Percentiles rank a stretch among this genome's conserved stretches.
Evolutionary conservation across 805 yeast species (phyloP).

Genomic region (Candida methanosorbosa): DNA sequence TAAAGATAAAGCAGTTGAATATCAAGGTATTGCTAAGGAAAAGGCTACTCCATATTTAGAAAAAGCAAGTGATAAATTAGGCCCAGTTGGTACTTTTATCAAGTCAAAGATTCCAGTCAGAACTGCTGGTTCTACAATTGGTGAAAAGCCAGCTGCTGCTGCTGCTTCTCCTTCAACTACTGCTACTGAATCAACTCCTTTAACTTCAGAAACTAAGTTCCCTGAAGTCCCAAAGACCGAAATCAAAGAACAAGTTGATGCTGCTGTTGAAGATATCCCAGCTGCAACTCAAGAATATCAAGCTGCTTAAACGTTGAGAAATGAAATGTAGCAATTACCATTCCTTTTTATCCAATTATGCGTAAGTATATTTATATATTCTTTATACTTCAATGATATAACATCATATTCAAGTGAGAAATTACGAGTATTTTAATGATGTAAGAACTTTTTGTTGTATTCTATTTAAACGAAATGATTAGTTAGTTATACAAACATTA

Average conservation of each 20-base stretch:
- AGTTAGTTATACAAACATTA: too few relatives aligned
- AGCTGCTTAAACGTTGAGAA: too few relatives aligned
- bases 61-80: slow-evolving; percentile 47
- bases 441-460: too few relatives aligned
- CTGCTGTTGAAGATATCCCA: too few relatives aligned
- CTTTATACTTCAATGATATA: too few relatives aligned
- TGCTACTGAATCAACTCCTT: not conserved
- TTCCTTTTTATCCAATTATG: too few relatives aligned
- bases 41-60: slow-evolving; percentile 50
- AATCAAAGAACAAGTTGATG: not conserved
- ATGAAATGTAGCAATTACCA: too few relatives aligned
- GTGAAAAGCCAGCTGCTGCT: slow-evolving; percentile 12
- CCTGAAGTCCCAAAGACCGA: slow-evolving; percentile 1
- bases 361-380: too few relatives aligned
- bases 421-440: too few relatives aligned
- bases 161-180: slow-evolving; percentile 4
- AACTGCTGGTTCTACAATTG: slow-evolving; percentile 68
- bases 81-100: slow-evolving; percentile 58
- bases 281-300: too few relatives aligned
- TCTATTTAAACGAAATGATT: too few relatives aligned
- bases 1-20: slow-evolving; percentile 41
- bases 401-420: too few relatives aligned
- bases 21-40: slow-evolving; percentile 27
- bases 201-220: not conserved
- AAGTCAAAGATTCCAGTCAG: slow-evolving; percentile 50